A percentile compares a stretch with the other conserved stretches of the same genome.
These are phyloP conservation scores for Ceratobasidium sp. DNA, from an alignment of 1,284 basidiomycete genomes.

Conservation along the genomic window DNA sequence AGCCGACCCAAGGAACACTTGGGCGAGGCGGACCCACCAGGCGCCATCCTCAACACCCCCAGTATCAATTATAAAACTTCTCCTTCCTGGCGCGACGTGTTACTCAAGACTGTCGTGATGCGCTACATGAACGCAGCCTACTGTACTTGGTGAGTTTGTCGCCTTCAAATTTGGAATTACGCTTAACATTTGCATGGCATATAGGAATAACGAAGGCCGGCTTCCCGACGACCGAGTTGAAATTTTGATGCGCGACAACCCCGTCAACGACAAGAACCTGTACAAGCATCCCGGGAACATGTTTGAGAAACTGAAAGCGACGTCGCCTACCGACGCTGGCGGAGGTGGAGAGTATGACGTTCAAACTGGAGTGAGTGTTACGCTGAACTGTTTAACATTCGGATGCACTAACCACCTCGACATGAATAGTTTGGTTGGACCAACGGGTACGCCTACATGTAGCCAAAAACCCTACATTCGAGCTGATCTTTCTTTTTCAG, in stretches of 20 bases:
- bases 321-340: not conserved
- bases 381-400: not conserved
- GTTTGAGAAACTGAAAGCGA: conserved; percentile 11
- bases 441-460: not conserved
- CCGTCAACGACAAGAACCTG: not conserved
- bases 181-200: not conserved
- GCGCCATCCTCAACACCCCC: conserved; percentile 53
- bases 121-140: conserved; percentile 83
- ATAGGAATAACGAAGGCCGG: conserved; percentile 2
- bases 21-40: not conserved
- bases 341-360: conserved; percentile 9
- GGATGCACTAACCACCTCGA: not conserved
- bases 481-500: not conserved
- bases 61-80: conserved; percentile 57
- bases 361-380: conserved; percentile 18
- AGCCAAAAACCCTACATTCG: too few relatives aligned
- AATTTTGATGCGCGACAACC: not conserved
- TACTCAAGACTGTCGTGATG: conserved; percentile 79
- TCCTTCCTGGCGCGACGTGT: conserved; percentile 64
- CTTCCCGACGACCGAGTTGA: conserved; percentile 11
- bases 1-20: not conserved
- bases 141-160: conserved; percentile 80
- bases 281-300: not conserved
- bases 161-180: too few relatives aligned
- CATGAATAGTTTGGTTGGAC: conserved; percentile 21